These are phyloP conservation scores for Backusella luteola DNA, from an alignment of 192 early-diverging fungal species.

Conservation along the genomic window DNA sequence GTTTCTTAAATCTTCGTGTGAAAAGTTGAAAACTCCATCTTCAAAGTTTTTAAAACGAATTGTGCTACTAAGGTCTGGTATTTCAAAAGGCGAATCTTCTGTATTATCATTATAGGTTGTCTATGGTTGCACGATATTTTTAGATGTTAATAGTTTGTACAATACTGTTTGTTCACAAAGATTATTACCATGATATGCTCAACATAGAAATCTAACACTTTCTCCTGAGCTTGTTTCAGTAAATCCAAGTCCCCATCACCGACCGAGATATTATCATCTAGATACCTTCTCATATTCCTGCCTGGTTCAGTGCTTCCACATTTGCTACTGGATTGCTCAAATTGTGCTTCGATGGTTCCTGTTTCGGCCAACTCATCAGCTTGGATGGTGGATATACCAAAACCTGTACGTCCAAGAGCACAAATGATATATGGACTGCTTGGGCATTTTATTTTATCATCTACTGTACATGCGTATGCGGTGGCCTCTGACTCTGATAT, in stretches of 20 bases:
- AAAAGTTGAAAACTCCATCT: background rate
- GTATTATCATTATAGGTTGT: background rate
- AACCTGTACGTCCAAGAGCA: background rate
- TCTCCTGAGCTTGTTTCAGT: background rate
- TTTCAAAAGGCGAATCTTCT: background rate
- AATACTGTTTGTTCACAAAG: background rate
- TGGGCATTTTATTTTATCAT: background rate
- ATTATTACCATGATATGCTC: background rate
- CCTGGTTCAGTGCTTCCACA: background rate
- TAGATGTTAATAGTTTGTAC: background rate
- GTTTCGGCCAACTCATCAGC: background rate
- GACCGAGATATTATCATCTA: background rate
- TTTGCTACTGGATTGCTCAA: background rate
- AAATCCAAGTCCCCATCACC: background rate
- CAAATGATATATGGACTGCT: background rate
- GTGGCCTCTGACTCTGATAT: background rate
- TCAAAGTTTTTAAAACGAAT: background rate
- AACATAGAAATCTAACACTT: background rate
- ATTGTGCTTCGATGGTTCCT: background rate
- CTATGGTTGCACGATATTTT: background rate
- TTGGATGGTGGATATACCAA: background rate
- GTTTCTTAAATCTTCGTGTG: background rate
- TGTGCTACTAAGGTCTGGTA: background rate
- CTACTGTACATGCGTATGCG: background rate
- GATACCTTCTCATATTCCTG: background rate